These are phyloP conservation scores for Biscogniauxia mediterranea DNA, from an alignment of 2,329 filamentous ascomycete species.

Conservation along the genomic window DNA sequence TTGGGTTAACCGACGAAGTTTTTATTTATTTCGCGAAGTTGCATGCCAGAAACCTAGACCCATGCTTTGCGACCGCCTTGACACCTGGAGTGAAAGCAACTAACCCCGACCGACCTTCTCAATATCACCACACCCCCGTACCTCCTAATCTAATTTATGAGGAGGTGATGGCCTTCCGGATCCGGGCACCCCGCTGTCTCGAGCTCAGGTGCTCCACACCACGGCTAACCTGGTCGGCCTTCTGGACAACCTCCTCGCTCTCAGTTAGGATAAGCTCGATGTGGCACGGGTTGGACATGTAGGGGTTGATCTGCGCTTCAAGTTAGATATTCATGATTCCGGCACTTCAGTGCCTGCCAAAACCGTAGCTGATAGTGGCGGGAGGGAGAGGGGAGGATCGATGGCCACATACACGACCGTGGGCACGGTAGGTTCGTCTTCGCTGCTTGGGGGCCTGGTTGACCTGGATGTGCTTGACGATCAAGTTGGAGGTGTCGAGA, in stretches of 20 bases:
- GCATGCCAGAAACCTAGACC: conserved; percentile 38
- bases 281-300: conserved; percentile 99
- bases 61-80: conserved; percentile 39
- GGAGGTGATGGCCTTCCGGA: conserved; percentile 63
- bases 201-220: conserved; percentile 72
- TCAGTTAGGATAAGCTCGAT: conserved; percentile 99
- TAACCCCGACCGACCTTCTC: conserved; percentile 30
- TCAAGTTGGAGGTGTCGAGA: conserved; percentile 92
- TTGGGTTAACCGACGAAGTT: conserved; percentile 32
- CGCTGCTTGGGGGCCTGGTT: conserved; percentile 99
- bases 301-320: conserved; percentile 88
- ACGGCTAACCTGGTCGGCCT: conserved; percentile 70
- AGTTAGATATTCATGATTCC: conserved; percentile 26
- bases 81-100: conserved; percentile 38
- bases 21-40: conserved; percentile 31
- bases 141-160: conserved; percentile 45
- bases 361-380: not conserved
- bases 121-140: conserved; percentile 28
- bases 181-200: conserved; percentile 81
- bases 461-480: conserved; percentile 99
- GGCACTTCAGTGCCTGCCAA: not conserved
- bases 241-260: conserved; percentile 92
- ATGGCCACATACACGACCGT: conserved; percentile 86
- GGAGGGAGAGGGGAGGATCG: conserved; percentile 1
- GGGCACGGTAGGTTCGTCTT: conserved; percentile 98